Evolutionary conservation across 495 filamentous ascomycete genomes (phyloP).

Genomic region (Astrocystis sublimbata): DNA sequence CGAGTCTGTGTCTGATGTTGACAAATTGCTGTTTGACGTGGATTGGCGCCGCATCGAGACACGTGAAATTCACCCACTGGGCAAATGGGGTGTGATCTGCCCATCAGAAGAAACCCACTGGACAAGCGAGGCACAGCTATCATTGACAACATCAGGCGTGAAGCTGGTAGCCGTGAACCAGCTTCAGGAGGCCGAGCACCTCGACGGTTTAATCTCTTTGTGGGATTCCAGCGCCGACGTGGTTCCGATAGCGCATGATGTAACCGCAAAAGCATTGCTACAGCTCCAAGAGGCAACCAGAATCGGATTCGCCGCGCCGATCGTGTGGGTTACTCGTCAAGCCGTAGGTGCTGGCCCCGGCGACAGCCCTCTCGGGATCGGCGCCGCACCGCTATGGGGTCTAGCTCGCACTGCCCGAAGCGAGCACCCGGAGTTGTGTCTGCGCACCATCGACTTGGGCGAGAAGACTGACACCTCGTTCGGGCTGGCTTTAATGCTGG

Average conservation of each 20-base stretch:
- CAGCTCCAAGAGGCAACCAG: constrained; percentile 24
- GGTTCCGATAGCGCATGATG: constrained; percentile 16
- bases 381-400: constrained; percentile 31
- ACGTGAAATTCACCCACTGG: background rate
- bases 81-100: constrained; percentile 1
- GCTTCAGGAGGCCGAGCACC: constrained; percentile 21
- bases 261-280: constrained; percentile 21
- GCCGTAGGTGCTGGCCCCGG: constrained; percentile 24
- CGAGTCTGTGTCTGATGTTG: background rate
- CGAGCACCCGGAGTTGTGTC: constrained; percentile 32
- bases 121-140: background rate
- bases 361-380: constrained; percentile 19
- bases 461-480: constrained; percentile 6
- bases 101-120: background rate
- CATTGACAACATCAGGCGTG: constrained; percentile 20
- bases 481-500: constrained; percentile 21
- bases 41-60: constrained; percentile 1
- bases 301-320: constrained; percentile 15
- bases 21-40: background rate
- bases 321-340: constrained; percentile 33
- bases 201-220: constrained; percentile 30
- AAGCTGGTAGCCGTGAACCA: constrained; percentile 5
- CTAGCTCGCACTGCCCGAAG: constrained; percentile 31
- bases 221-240: constrained; percentile 29
- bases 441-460: constrained; percentile 31